A percentile compares a stretch with the other conserved stretches of the same genome.
Conservation (phyloP, 768 basidiomycete species). For the Tulasnella sp. region DNA sequence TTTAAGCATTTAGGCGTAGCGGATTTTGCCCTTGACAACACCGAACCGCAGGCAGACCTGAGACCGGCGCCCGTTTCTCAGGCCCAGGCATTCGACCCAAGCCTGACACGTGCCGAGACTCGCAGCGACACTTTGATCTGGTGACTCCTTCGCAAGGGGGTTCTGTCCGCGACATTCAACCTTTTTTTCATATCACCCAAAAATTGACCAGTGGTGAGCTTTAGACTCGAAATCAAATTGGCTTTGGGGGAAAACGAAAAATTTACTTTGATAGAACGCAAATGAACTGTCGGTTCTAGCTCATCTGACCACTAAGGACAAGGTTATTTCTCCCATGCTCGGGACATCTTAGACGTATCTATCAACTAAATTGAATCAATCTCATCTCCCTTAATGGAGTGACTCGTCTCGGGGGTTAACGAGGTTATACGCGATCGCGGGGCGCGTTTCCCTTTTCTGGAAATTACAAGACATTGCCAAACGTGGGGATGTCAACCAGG, state of each 20-base stretch:
- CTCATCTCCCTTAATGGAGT: not conserved
- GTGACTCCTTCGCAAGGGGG: too few species aligned
- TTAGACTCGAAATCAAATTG: too few species aligned
- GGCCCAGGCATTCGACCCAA: too few species aligned
- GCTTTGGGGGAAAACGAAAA: too few species aligned
- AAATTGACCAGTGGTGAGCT: too few species aligned
- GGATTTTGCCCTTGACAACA: conserved; percentile 3
- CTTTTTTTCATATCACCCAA: too few species aligned
- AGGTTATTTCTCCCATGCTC: not conserved
- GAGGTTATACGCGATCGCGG: not conserved
- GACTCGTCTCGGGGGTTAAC: not conserved
- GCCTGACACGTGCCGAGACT: too few species aligned
- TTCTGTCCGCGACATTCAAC: too few species aligned
- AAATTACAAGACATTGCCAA: not conserved
- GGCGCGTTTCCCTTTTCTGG: not conserved
- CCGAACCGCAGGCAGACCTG: not conserved
- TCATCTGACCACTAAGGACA: not conserved
- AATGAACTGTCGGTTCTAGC: not conserved
- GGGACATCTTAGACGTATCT: not conserved
- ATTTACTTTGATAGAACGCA: not conserved
- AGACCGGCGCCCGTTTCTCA: too few species aligned
- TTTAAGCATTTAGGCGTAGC: conserved; percentile 3
- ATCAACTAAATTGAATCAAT: not conserved
- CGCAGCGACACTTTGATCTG: too few species aligned
- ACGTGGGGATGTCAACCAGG: not conserved